Evolutionary conservation across 306 rosid genomes (phyloP).

Genomic region (Cucurbita moschata): DNA sequence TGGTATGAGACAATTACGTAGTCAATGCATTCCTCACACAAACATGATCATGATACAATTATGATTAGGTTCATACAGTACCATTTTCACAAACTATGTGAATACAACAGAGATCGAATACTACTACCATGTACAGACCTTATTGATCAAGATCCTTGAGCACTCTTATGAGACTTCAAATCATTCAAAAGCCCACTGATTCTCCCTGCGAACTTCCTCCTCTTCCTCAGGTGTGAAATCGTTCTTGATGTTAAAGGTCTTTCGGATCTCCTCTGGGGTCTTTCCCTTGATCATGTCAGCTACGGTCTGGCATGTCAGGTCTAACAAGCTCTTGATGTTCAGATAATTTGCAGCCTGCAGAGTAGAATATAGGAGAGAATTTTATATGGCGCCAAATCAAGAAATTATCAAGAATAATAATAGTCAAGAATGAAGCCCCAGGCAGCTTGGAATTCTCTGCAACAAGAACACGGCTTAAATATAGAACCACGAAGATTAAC

Average conservation of each 20-base stretch:
- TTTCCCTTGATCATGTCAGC: slow-evolving; percentile 82
- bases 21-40: background rate
- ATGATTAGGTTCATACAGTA: background rate
- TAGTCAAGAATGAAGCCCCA: background rate
- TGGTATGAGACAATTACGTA: background rate
- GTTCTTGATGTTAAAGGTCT: slow-evolving; percentile 61
- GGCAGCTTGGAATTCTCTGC: background rate
- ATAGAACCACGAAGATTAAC: background rate
- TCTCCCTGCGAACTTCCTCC: slow-evolving; percentile 69
- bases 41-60: background rate
- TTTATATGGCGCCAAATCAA: background rate
- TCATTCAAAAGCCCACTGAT: slow-evolving; percentile 81
- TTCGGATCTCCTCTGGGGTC: slow-evolving; percentile 67
- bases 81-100: background rate
- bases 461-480: background rate
- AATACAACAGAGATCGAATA: background rate
- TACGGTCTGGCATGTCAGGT: slow-evolving; percentile 61
- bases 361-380: background rate
- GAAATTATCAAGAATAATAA: background rate
- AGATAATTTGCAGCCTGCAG: slow-evolving; percentile 71
- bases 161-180: background rate
- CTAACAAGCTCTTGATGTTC: slow-evolving; percentile 62
- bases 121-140: background rate
- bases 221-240: slow-evolving; percentile 72
- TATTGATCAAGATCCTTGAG: background rate